Evolutionary conservation across 2,329 filamentous ascomycete genomes (phyloP).

Genomic region (Colletotrichum ledebouriae): DNA sequence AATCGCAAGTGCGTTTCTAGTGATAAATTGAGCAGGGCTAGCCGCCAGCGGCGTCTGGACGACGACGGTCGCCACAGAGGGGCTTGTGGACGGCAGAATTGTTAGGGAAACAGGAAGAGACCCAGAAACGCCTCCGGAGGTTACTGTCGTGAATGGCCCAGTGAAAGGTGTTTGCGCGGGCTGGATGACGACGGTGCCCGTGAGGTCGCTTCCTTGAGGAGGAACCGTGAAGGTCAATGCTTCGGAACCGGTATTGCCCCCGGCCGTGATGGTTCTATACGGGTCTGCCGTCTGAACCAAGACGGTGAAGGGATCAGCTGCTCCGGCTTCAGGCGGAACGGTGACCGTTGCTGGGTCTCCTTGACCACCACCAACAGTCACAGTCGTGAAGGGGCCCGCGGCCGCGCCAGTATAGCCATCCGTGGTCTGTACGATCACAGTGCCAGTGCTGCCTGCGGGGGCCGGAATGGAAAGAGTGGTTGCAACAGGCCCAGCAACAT

Average conservation of each 20-base stretch:
- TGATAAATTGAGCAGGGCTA: constrained; percentile 5
- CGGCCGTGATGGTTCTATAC: constrained; percentile 30
- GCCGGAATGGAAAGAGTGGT: constrained; percentile 28
- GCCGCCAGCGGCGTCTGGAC: constrained; percentile 26
- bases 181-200: constrained; percentile 30
- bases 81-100: constrained; percentile 18
- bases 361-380: constrained; percentile 21
- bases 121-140: constrained; percentile 27
- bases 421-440: constrained; percentile 25
- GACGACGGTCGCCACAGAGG: constrained; percentile 33
- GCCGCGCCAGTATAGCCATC: constrained; percentile 25
- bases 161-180: constrained; percentile 24
- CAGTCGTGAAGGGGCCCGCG: constrained; percentile 21
- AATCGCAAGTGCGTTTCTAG: constrained; percentile 20
- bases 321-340: constrained; percentile 14
- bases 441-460: constrained; percentile 27
- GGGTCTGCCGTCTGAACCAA: constrained; percentile 26
- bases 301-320: constrained; percentile 6
- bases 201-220: constrained; percentile 20
- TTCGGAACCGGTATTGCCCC: constrained; percentile 15
- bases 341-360: constrained; percentile 21
- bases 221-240: constrained; percentile 29
- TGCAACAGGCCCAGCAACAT: constrained; percentile 16
- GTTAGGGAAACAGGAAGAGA: constrained; percentile 28
- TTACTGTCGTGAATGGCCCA: constrained; percentile 36